These are phyloP conservation scores for Wickerhamomyces rabaulensis DNA, from an alignment of 805 yeast species.

Conservation along the genomic window DNA sequence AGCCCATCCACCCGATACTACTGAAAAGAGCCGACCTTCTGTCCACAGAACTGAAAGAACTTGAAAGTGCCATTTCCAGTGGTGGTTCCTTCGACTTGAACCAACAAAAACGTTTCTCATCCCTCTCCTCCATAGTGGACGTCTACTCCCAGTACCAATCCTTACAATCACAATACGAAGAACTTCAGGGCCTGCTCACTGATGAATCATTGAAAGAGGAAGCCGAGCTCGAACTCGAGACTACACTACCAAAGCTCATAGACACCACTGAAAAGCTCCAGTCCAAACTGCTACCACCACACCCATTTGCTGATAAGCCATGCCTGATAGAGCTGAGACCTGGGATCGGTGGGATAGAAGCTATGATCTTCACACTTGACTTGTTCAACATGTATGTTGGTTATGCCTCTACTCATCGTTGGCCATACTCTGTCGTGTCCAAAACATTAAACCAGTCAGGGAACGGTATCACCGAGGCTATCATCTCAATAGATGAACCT, in stretches of 20 bases:
- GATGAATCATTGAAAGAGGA: constrained; percentile 50
- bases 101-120: constrained; percentile 44
- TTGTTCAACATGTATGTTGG: constrained; percentile 75
- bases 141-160: constrained; percentile 33
- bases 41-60: constrained; percentile 32
- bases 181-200: constrained; percentile 37
- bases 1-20: constrained; percentile 45
- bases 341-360: constrained; percentile 95
- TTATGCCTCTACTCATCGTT: constrained; percentile 57
- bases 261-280: constrained; percentile 43
- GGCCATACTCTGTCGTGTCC: constrained; percentile 64
- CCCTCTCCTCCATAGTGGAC: constrained; percentile 39
- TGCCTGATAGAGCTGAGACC: constrained; percentile 85
- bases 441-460: constrained; percentile 52
- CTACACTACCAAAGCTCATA: constrained; percentile 39
- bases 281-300: constrained; percentile 63
- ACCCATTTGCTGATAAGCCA: constrained; percentile 68
- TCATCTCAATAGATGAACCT: constrained; percentile 63
- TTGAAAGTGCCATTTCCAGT: constrained; percentile 38
- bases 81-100: constrained; percentile 40
- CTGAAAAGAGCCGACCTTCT: constrained; percentile 41
- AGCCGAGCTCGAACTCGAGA: constrained; percentile 55
- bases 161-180: constrained; percentile 26
- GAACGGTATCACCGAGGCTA: constrained; percentile 70
- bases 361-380: constrained; percentile 80